These are phyloP conservation scores for Picea engelmannii DNA, from an alignment of 83 land plant species.

Conservation along the genomic window DNA sequence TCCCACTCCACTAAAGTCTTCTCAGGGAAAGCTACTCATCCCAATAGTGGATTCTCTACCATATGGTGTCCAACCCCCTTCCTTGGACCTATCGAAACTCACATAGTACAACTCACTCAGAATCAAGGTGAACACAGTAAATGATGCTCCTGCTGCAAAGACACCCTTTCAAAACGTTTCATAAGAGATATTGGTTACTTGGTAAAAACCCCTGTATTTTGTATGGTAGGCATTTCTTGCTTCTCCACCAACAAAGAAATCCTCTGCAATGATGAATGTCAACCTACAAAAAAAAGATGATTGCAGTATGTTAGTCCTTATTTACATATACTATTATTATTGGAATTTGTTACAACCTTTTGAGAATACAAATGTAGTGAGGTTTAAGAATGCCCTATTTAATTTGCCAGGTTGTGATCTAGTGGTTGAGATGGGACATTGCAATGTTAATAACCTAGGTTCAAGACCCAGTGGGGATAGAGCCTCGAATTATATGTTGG, in stretches of 20 bases:
- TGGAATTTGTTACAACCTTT: too few species aligned
- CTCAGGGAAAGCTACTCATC: neutral
- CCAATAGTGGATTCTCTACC: constrained; percentile 16
- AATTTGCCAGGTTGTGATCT: too few species aligned
- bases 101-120: constrained; percentile 66
- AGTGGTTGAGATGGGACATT: too few species aligned
- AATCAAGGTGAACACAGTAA: constrained; percentile 70
- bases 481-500: too few species aligned
- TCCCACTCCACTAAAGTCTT: neutral
- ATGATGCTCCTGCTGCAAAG: constrained; percentile 86
- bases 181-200: constrained; percentile 37
- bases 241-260: constrained; percentile 76
- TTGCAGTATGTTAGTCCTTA: constrained; percentile 5
- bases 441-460: too few species aligned
- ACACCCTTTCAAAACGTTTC: constrained; percentile 71
- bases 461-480: too few species aligned
- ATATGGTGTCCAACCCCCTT: constrained; percentile 18
- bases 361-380: too few species aligned
- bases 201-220: constrained; percentile 30
- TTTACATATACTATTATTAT: too few species aligned
- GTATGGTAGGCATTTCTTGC: constrained; percentile 19
- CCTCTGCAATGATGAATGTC: constrained; percentile 38
- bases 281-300: constrained; percentile 32
- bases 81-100: constrained; percentile 47
- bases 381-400: too few species aligned